These are phyloP conservation scores for Camelina sativa DNA, from an alignment of 345 rosid species.

Conservation along the genomic window DNA sequence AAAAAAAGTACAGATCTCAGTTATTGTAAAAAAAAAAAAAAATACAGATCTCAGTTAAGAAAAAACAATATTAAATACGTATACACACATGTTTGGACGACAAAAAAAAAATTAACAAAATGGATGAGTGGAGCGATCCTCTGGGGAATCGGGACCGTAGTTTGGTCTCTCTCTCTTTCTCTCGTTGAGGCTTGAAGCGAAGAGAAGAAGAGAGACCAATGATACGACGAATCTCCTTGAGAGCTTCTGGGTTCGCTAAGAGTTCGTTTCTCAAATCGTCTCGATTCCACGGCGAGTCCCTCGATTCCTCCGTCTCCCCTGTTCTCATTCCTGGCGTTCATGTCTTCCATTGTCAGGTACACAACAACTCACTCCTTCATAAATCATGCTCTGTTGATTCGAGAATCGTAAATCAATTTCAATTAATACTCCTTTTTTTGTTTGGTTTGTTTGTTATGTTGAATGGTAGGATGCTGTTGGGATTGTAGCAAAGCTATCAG, in stretches of 20 bases:
- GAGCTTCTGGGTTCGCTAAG: conserved; percentile 23
- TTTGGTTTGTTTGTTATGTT: no score
- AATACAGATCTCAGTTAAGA: no score
- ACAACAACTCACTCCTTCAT: no score
- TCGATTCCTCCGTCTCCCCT: conserved; percentile 53
- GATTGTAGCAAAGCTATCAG: conserved; percentile 86
- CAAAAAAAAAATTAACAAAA: no score
- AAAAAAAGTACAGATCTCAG: no score
- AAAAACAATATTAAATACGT: no score
- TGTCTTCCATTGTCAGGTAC: conserved; percentile 88
- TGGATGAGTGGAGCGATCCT: conserved; percentile 1
- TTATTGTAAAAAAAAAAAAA: no score
- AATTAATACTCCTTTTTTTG: not conserved
- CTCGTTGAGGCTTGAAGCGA: conserved; percentile 8
- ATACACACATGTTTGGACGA: no score
- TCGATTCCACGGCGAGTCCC: conserved; percentile 51
- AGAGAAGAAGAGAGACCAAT: not conserved
- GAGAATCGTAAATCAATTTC: not conserved
- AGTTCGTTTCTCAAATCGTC: conserved; percentile 52
- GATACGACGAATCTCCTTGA: conserved; percentile 34
- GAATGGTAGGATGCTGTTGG: conserved; percentile 49
- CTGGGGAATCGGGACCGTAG: conserved; percentile 31
- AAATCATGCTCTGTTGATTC: not conserved
- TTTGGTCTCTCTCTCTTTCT: conserved; percentile 16
- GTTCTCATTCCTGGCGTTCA: conserved; percentile 75